A percentile compares a stretch with the other conserved stretches of the same genome.
These are phyloP conservation scores for Irpex lacteus DNA, from an alignment of 1,284 basidiomycete species.

Conservation along the genomic window DNA sequence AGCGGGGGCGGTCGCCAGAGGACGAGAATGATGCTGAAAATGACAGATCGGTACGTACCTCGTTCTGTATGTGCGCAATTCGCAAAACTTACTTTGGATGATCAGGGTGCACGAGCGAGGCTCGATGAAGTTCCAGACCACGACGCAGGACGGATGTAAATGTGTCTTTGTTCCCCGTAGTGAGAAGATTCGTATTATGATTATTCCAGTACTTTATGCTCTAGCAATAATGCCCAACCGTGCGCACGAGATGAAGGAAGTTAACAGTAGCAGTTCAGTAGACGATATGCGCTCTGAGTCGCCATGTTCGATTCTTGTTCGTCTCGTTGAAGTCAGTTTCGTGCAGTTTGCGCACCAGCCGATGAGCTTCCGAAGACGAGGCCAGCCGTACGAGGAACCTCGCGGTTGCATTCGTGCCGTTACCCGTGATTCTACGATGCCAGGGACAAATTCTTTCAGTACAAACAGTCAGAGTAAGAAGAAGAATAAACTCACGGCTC, in stretches of 20 bases:
- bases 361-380: slow-evolving; percentile 63
- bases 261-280: slow-evolving; percentile 36
- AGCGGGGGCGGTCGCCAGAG: slow-evolving; percentile 68
- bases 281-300: slow-evolving; percentile 56
- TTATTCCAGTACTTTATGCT: slow-evolving; percentile 11
- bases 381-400: slow-evolving; percentile 49
- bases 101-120: slow-evolving; percentile 44
- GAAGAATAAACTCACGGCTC: slow-evolving; percentile 40
- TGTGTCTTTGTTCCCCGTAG: slow-evolving; percentile 2
- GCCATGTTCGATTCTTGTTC: slow-evolving; percentile 38
- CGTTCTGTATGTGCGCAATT: slow-evolving; percentile 10
- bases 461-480: background rate
- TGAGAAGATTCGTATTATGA: slow-evolving; percentile 11
- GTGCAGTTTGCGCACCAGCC: slow-evolving; percentile 60
- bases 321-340: slow-evolving; percentile 47
- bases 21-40: slow-evolving; percentile 53
- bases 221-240: background rate
- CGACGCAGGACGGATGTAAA: slow-evolving; percentile 66
- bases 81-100: slow-evolving; percentile 26
- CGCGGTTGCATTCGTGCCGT: slow-evolving; percentile 24
- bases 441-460: background rate
- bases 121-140: slow-evolving; percentile 49
- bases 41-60: slow-evolving; percentile 47
- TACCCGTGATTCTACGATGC: background rate
- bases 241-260: background rate